Evolutionary conservation across 108 stramenopile species (phyloP), one percentile per base, ranked within the genome.

Genomic region (Cyclostephanos tholiformis): DNA sequence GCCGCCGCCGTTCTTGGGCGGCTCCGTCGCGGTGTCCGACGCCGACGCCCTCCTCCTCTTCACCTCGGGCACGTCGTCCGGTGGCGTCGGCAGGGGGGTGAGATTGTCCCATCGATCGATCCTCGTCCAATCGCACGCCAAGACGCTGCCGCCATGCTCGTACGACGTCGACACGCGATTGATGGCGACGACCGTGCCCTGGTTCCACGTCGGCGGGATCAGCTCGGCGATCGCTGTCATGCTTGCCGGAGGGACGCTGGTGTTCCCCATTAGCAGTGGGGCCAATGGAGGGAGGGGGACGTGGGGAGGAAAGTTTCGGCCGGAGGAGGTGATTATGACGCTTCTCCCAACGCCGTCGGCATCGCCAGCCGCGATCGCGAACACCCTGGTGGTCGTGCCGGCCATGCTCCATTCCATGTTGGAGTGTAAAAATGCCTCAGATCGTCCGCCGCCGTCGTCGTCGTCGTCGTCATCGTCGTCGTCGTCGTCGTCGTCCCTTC

Each of bases 181-280:
- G 69, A 69, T 89, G 43, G 90, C 94, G n/a, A 84, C 89, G 6
- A 92, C 94, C 4, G 89, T 96, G 1, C 96, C 97, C n/a, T 77
- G 95, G 60, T 97, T 90, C 85, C 97, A 97, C 69, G 87, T 97
- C 41, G 97, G 95, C 19, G 97, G 97, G 3, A 43, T 97, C 2
- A 93, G 82, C 63, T 85, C 93, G 32, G 66, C 86, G 23, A 66
- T 97, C 5, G 95, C 92, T 8, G 85, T 92, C 17, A 66, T 93
- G 17, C 57, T 93, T 71, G 86, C 84, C 22, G 92, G 92, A 14
- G 97, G 95, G 10, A 69, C 77, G 30, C 82, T 94, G 39, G 79
- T 91, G 16, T 93, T 97, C 67, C 85, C 92, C 10, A 68, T 39
- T 5, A 19, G 20, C 53, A 20, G 20, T 50, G 14, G 41, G 22